These are phyloP conservation scores for Neopestalotiopsis sp. DNA, from an alignment of 2,329 filamentous ascomycete genomes.

Conservation along the genomic window DNA sequence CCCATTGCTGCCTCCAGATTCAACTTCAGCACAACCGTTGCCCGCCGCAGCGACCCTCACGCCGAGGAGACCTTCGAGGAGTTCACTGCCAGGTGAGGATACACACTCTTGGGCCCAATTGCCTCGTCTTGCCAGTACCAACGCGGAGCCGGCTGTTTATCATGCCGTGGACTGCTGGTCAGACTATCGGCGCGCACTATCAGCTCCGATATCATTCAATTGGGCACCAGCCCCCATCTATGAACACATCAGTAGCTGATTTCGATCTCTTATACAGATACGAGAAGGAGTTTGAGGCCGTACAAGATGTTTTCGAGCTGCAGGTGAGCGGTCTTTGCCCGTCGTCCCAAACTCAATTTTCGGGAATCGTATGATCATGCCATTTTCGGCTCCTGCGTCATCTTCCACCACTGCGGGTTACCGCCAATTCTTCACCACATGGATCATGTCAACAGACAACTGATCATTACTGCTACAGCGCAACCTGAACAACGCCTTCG, in stretches of 20 bases:
- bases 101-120: background rate
- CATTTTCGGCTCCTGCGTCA: slow-evolving; percentile 13
- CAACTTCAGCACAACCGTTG: slow-evolving; percentile 68
- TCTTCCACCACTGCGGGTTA: slow-evolving; percentile 8
- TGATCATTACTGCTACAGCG: slow-evolving; percentile 39
- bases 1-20: slow-evolving; percentile 55
- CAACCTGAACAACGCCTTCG: slow-evolving; percentile 94
- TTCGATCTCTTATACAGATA: slow-evolving; percentile 66
- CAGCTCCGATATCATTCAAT: slow-evolving; percentile 29
- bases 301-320: slow-evolving; percentile 99
- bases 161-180: background rate
- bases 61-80: slow-evolving; percentile 98
- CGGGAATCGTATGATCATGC: slow-evolving; percentile 18
- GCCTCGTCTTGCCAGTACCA: background rate
- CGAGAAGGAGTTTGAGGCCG: slow-evolving; percentile 97
- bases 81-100: slow-evolving; percentile 90
- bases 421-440: background rate
- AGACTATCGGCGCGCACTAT: background rate
- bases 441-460: background rate
- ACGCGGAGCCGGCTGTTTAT: background rate
- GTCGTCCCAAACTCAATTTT: slow-evolving; percentile 15
- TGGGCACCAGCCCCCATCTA: slow-evolving; percentile 18
- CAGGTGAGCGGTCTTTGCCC: slow-evolving; percentile 69
- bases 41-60: slow-evolving; percentile 63
- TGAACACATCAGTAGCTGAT: slow-evolving; percentile 43